Conservation (phyloP, 805 yeast genomes). For the Kluyveromyces wickerhamii region DNA sequence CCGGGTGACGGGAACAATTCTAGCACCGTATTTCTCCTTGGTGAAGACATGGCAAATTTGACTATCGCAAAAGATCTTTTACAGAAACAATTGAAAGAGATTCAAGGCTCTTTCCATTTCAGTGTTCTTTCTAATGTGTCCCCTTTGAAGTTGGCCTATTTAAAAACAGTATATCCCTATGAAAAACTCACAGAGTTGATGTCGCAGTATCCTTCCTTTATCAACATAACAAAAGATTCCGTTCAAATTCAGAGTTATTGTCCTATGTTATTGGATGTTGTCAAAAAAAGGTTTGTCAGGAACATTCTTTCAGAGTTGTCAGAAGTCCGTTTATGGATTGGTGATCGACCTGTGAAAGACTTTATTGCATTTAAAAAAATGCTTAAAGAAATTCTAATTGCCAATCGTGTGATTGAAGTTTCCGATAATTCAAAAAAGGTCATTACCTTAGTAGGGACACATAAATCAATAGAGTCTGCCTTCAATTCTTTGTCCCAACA, state of each 20-base stretch:
- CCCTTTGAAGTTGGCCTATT: conserved; percentile 18
- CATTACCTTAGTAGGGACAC: conserved; percentile 1
- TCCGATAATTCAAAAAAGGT: not conserved
- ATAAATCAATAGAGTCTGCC: conserved; percentile 4
- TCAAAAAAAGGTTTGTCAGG: conserved; percentile 20
- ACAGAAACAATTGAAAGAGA: not conserved
- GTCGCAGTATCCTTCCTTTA: conserved; percentile 21
- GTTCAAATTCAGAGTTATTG: conserved; percentile 21
- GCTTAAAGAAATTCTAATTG: conserved; percentile 1
- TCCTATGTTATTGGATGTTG: conserved; percentile 14
- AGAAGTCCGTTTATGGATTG: conserved; percentile 18
- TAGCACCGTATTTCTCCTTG: not conserved
- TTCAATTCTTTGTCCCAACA: not conserved
- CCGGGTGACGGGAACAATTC: not conserved
- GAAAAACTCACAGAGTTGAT: conserved; percentile 20
- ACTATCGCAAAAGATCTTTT: not conserved
- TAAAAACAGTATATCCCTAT: conserved; percentile 13
- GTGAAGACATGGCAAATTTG: not conserved
- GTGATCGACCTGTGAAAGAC: not conserved
- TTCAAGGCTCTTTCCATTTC: not conserved
- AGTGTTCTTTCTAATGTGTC: conserved; percentile 11
- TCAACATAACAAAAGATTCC: conserved; percentile 15
- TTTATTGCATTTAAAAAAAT: not conserved
- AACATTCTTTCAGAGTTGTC: conserved; percentile 22
- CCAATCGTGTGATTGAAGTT: conserved; percentile 1